Evolutionary conservation across 805 yeast species (phyloP).

Genomic region (Huiozyma naganishii): DNA sequence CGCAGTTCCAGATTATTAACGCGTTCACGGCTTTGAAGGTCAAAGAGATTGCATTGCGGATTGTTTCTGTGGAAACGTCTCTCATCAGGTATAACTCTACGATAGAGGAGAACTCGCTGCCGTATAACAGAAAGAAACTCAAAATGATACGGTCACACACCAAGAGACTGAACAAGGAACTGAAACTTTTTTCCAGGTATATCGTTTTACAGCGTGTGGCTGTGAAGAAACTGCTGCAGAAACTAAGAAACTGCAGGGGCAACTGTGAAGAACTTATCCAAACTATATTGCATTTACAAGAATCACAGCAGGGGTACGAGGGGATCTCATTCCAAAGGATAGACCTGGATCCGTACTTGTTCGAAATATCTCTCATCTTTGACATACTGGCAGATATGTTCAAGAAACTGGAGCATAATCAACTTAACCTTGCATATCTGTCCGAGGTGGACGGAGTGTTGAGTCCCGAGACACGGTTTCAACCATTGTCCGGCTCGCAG

Average conservation of each 20-base stretch:
- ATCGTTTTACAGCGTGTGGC: conserved; percentile 53
- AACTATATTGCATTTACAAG: conserved; percentile 8
- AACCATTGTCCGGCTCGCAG: background rate
- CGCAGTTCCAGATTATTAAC: conserved; percentile 20
- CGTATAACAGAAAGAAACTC: conserved; percentile 5
- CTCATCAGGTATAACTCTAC: conserved; percentile 9
- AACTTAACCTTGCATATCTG: background rate
- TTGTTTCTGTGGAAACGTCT: conserved; percentile 20
- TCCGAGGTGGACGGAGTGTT: too few species aligned
- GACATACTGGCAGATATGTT: conserved; percentile 28
- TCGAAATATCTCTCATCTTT: conserved; percentile 35
- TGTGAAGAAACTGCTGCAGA: conserved; percentile 47
- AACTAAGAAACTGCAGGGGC: conserved; percentile 22
- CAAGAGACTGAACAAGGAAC: conserved; percentile 24
- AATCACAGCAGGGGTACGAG: conserved; percentile 26
- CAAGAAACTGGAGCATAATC: background rate
- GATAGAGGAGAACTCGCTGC: background rate
- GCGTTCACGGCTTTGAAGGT: conserved; percentile 21
- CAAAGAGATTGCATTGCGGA: conserved; percentile 21
- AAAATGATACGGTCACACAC: conserved; percentile 12
- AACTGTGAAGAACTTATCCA: conserved; percentile 9
- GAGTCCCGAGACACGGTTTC: background rate
- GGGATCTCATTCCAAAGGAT: conserved; percentile 38
- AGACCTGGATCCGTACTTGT: conserved; percentile 39
- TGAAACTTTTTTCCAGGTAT: conserved; percentile 46